Evolutionary conservation across 306 rosid genomes (phyloP).

Genomic region (Ormosia emarginata): DNA sequence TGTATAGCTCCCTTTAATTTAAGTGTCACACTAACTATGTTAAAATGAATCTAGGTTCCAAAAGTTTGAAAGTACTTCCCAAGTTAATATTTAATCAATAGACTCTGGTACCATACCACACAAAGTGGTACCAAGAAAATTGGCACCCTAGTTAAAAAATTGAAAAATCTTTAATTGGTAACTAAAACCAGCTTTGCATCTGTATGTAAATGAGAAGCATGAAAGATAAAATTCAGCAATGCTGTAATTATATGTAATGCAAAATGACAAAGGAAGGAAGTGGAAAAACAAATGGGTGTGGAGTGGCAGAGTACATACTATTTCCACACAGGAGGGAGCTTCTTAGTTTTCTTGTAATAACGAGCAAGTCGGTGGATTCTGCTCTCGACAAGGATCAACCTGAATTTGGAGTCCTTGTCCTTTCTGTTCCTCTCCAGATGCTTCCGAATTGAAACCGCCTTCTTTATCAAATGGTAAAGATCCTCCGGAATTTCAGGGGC

Average conservation of each 20-base stretch:
- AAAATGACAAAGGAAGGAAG: not conserved
- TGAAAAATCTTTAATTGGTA: not conserved
- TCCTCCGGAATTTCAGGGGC: slow-evolving; percentile 81
- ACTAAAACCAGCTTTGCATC: not conserved
- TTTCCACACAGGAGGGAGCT: slow-evolving; percentile 73
- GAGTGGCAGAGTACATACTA: slow-evolving; percentile 35
- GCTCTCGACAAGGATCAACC: slow-evolving; percentile 71
- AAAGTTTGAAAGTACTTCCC: not conserved
- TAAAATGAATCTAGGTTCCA: not conserved
- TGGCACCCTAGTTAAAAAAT: not conserved
- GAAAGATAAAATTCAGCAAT: not conserved
- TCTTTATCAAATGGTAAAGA: slow-evolving; percentile 71
- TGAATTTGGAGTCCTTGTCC: slow-evolving; percentile 61
- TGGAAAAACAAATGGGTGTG: not conserved
- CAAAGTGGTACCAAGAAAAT: not conserved
- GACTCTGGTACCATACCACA: not conserved
- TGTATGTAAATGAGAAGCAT: not conserved
- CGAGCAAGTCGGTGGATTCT: slow-evolving; percentile 73
- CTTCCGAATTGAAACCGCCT: slow-evolving; percentile 64
- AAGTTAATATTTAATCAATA: not conserved
- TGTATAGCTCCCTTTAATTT: not conserved
- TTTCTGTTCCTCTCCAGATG: slow-evolving; percentile 74
- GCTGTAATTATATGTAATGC: not conserved
- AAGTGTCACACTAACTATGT: not conserved
- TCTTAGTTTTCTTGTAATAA: slow-evolving; percentile 71